phyloP scores from a whole-genome alignment of 2,329 filamentous ascomycete species.

The Phoma sp. region DNA sequence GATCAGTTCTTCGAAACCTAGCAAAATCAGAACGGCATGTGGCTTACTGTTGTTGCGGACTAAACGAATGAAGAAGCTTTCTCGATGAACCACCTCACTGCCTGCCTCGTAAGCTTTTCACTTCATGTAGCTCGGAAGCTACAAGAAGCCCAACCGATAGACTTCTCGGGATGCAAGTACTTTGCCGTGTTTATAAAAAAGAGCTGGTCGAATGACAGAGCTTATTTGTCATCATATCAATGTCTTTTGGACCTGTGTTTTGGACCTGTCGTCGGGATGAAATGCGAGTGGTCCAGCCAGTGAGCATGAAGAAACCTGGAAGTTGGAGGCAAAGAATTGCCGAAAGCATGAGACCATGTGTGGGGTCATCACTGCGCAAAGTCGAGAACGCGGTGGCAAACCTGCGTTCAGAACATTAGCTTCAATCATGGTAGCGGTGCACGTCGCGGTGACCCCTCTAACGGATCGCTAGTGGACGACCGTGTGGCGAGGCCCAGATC shows the following conservation, averaged over 20 bases:
- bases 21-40: background rate
- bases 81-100: background rate
- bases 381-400: background rate
- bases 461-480: background rate
- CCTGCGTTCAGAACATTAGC: background rate
- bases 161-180: background rate
- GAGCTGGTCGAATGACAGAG: background rate
- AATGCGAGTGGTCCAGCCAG: background rate
- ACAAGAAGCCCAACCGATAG: background rate
- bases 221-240: slow-evolving; percentile 8
- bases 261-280: background rate
- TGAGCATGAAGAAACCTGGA: background rate
- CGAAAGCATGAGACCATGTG: background rate
- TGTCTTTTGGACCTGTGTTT: background rate
- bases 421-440: background rate
- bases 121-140: background rate
- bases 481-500: slow-evolving; percentile 6
- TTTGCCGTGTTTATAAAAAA: background rate
- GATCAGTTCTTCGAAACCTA: background rate
- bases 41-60: slow-evolving; percentile 13
- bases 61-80: background rate
- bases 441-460: background rate
- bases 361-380: background rate
- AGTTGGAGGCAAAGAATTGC: background rate
- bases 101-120: background rate